Base-by-base conservation (phyloP, 73 alveolate species). In the Stentor coeruleus region DNA sequence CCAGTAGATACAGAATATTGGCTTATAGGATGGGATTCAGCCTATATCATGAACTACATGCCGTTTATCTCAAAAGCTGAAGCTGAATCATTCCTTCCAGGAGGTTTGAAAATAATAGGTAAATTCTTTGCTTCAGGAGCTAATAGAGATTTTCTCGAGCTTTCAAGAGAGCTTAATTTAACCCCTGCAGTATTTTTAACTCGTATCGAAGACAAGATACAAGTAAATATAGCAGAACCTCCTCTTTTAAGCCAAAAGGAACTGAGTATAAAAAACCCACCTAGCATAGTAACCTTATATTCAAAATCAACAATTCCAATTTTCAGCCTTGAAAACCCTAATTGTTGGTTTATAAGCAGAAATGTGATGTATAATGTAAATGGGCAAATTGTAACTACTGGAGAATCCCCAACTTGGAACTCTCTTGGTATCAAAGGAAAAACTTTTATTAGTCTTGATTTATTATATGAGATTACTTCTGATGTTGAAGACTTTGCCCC, bases 221-320 rank as follows among this genome's bases (percentile, higher is more conserved):
- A 28, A 20, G 37, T 26, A 1, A 14, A 66, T 2, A 66, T 66
- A 26, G 79, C 33, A 14, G 79, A 66, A 66, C 40, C 40, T 20
- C 79, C 79, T 20, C 39, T 66, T 26, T 66, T 66, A 66, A 28
- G n/a, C n/a, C 79, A 66, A 31, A 66, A 66, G 33, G 79, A 66
- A 20, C 20, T 66, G 20, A 20, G 49, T 66, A 15, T 31, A 33
- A 66, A 31, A 33, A 31, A 66, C 11, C n/a, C 79, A 28, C 79
- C 79, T 66, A 20, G 15, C 11, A 28, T 66, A 20, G 14, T 31
- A 26, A 31, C 14, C 39, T 33, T 66, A 1, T 33, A 20, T 2
- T 66, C 79, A 20, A 20, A 66, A 20, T 66, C 79, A 1, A 31
- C 37, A 20, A 20, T 66, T 20, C 79, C 79, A 26, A 40, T 66